A percentile compares a stretch with the other conserved stretches of the same genome.
Conservation (phyloP, 768 basidiomycete species). For the Termitomyces sp. region DNA sequence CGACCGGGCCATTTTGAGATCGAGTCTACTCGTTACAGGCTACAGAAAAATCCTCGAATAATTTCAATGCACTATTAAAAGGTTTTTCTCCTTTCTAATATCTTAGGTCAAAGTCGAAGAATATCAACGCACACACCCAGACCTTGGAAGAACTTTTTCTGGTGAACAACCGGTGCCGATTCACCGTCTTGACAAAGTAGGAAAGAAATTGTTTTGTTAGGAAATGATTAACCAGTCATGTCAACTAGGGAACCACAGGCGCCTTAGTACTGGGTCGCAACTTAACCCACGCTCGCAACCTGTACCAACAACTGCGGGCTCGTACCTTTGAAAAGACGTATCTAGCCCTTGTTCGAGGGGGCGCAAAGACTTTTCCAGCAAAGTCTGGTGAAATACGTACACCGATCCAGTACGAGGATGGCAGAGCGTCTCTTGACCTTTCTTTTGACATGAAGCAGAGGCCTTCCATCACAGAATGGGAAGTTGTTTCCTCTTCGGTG, state of each 20-base stretch:
- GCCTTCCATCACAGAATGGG: conserved; percentile 54
- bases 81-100: conserved; percentile 18
- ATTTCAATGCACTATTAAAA: conserved; percentile 32
- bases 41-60: conserved; percentile 10
- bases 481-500: conserved; percentile 56
- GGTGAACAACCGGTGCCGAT: conserved; percentile 41
- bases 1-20: not conserved
- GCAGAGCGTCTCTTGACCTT: conserved; percentile 38
- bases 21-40: not conserved
- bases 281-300: conserved; percentile 34
- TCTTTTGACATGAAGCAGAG: conserved; percentile 25
- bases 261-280: conserved; percentile 54
- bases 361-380: conserved; percentile 38
- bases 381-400: conserved; percentile 39
- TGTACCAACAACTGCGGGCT: conserved; percentile 52
- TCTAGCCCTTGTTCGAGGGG: conserved; percentile 60
- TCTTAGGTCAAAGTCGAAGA: not conserved
- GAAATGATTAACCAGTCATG: not conserved
- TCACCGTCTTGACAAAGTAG: conserved; percentile 67
- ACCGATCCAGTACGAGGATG: conserved; percentile 40
- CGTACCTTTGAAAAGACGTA: conserved; percentile 54
- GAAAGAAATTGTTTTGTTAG: conserved; percentile 1
- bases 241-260: conserved; percentile 56
- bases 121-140: conserved; percentile 5
- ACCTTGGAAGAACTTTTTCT: conserved; percentile 19